These are phyloP conservation scores for Kodamaea anthophila DNA, from an alignment of 1,139 yeast genomes.

Conservation along the genomic window DNA sequence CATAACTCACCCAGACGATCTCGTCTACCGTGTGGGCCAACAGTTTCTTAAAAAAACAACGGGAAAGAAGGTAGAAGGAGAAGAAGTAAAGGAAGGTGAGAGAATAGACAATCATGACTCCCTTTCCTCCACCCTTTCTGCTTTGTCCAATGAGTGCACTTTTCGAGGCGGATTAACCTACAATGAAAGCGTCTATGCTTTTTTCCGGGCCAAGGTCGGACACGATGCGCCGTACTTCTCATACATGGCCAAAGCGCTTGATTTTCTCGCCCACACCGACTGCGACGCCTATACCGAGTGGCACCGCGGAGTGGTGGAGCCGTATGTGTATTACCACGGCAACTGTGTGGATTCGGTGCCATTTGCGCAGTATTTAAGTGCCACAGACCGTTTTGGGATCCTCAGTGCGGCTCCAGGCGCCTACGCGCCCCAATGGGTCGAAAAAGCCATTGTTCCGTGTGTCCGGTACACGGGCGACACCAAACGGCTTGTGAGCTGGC, in stretches of 20 bases:
- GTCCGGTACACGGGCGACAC: constrained; percentile 18
- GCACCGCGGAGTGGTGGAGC: constrained; percentile 24
- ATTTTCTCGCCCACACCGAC: constrained; percentile 1
- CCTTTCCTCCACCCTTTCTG: constrained; percentile 13
- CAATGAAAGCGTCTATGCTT: constrained; percentile 13
- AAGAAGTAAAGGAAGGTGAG: constrained; percentile 1
- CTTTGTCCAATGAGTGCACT: constrained; percentile 7
- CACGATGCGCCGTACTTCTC: constrained; percentile 18
- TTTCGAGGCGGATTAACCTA: constrained; percentile 2
- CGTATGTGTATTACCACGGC: constrained; percentile 23
- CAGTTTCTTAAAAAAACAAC: constrained; percentile 1
- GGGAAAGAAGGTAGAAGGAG: not conserved
- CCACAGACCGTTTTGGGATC: constrained; percentile 5
- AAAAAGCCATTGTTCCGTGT: constrained; percentile 27
- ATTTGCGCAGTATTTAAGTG: constrained; percentile 4
- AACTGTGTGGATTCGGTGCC: constrained; percentile 1
- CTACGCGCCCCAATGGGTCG: constrained; percentile 20
- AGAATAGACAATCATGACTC: constrained; percentile 4
- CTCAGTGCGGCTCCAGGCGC: constrained; percentile 5
- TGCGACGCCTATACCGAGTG: constrained; percentile 21
- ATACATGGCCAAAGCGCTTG: constrained; percentile 8
- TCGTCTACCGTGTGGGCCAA: constrained; percentile 5
- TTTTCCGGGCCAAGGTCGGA: constrained; percentile 21
- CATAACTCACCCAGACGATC: constrained; percentile 5
- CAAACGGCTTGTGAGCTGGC: constrained; percentile 23